Evolutionary conservation across 192 early-diverging fungal genomes (phyloP), one percentile per base, ranked within the genome.

Genomic region (Allomyces javanicus): DNA sequence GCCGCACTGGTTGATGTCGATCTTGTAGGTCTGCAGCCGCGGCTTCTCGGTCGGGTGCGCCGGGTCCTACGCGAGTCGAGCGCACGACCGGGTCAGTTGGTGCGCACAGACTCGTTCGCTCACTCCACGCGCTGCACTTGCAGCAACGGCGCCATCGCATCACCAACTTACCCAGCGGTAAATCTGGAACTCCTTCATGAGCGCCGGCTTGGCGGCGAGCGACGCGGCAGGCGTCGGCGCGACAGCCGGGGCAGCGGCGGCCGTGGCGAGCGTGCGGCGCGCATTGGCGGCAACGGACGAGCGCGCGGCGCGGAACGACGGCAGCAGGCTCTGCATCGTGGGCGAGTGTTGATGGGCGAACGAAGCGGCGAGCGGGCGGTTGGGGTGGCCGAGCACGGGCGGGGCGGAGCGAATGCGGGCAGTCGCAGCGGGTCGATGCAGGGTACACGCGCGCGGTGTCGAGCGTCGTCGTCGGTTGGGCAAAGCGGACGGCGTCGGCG

Each of bases 1-100:
- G 33, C 94, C 94, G 72, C 90, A 92, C 63, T 79, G 69, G 82
- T 89, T 92, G 74, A 97, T 78, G 76, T 97, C 89, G 44, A 97
- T 79, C 78, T 86, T 79, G 80, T 93, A 97, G 25, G 78, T 81
- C 72, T 92, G 86, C 68, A 97, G 79, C 67, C 76, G 77, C 63
- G 95, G 95, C 81, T 94, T 91, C 67, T 83, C 89, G 0, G 85
- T 76, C 1, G 95, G 95, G 19, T 71, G 75, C 69, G 94, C 95
- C 63, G 95, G 95, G 77, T 93, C 83, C 87, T 89, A 72, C 7
- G 7, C 33, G 7, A 9, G 33, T 40, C 33, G 33, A 9, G 5
- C 33, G 55, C 62, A 50, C 10, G 64, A 62, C 23, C 33, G 24
- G 12, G 23, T 45, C 24, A 67, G 61, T 25, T 63, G 25, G 61